Percentiles rank a stretch among this genome's conserved stretches.
These are phyloP conservation scores for Ciborinia camelliae DNA, from an alignment of 2,329 filamentous ascomycete species.

Conservation along the genomic window DNA sequence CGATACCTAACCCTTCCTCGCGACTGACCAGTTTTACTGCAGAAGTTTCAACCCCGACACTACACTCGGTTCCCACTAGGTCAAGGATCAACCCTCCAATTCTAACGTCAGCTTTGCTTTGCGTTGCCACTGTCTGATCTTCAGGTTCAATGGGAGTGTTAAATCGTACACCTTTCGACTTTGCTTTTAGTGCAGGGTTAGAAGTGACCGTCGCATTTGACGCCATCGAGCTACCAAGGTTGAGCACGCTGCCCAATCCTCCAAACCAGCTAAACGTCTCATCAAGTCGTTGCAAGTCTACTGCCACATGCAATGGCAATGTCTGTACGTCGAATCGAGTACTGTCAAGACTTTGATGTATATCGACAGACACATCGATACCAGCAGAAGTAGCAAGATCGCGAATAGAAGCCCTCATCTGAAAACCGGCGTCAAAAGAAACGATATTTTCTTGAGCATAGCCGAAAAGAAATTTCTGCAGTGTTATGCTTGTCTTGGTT, in stretches of 20 bases:
- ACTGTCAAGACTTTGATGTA: conserved; percentile 45
- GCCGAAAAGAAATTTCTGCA: conserved; percentile 60
- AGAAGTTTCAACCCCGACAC: conserved; percentile 69
- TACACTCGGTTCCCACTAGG: conserved; percentile 75
- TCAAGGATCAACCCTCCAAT: conserved; percentile 74
- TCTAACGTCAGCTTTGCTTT: conserved; percentile 68
- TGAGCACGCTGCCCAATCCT: conserved; percentile 85
- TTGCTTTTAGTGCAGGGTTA: conserved; percentile 40
- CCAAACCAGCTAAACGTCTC: conserved; percentile 87
- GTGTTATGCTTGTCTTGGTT: conserved; percentile 32
- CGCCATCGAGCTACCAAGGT: conserved; percentile 79
- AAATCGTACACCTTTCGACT: conserved; percentile 58
- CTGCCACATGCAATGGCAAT: conserved; percentile 68
- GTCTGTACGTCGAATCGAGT: conserved; percentile 65
- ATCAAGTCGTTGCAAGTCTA: conserved; percentile 79
- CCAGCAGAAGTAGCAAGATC: conserved; percentile 57
- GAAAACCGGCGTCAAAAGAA: conserved; percentile 56
- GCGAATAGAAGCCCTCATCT: conserved; percentile 57
- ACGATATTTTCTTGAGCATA: conserved; percentile 61
- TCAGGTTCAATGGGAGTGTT: conserved; percentile 43
- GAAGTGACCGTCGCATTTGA: conserved; percentile 59
- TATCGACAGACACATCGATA: conserved; percentile 55
- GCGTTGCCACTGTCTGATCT: conserved; percentile 29
- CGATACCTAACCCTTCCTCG: conserved; percentile 66
- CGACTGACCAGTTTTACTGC: conserved; percentile 79